Evolutionary conservation across 345 rosid species (phyloP), one percentile per base, ranked within the genome.

Genomic region (Microthlaspi erraticum): DNA sequence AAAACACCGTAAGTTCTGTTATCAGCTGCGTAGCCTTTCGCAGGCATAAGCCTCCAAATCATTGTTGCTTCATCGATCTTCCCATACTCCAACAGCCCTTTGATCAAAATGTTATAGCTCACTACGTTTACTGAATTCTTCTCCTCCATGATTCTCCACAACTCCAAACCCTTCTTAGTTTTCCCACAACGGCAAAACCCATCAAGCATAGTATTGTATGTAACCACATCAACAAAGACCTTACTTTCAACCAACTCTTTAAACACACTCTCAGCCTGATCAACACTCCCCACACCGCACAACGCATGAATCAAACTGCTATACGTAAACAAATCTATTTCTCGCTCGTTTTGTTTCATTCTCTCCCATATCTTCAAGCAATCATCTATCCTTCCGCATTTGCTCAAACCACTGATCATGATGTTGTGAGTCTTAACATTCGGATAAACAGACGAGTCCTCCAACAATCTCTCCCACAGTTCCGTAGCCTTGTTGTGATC

Each of bases 351-450:
- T 56, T 59, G 71, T 49, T 81, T 80, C 99, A 89, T 87, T 75
- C 95, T 87, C 60, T 87, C 83, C 95, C 93, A 94, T 26, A 89
- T 76, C 66, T 81, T 81, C 76, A 89, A 74, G 52, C 92, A 71
- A 79, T 88, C 91, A 59, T 87, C 86, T 38, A 84, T 70, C 73
- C 74, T 85, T 34, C 89, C 87, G 44, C 93, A 85, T 64, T 87
- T 89, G 65, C 88, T 88, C 75, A 91, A 79, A 49, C 96, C 96
- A 77, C 70, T 84, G 54, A 91, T 89, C 97, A 93, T 89, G 39
- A 88, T 77, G 72, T 89, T 94, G 65, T 94, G 91, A 41, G 93
- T 86, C 67, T 79, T 84, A 9, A 87, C 88, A 83, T 84, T 89
- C 1, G 97, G 96, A 75, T 74, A 94, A 62, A 83, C 86, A 6